These are phyloP conservation scores for Nicotiana sylvestris DNA, from an alignment of 257 asterid genomes.

Conservation along the genomic window DNA sequence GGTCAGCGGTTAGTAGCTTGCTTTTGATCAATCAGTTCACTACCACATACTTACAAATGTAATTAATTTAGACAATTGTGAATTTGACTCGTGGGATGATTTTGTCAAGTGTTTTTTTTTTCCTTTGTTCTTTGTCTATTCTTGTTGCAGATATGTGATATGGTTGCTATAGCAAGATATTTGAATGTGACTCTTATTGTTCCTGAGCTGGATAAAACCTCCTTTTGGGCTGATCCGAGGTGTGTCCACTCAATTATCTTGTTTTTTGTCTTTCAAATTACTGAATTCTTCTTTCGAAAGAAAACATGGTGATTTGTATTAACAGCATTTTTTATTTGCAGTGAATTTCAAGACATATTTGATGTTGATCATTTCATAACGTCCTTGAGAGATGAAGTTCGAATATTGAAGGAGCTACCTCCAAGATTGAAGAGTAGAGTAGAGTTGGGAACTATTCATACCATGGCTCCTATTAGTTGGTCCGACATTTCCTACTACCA, in stretches of 20 bases:
- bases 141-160: conserved; percentile 60
- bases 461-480: conserved; percentile 70
- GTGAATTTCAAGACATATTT: conserved; percentile 70
- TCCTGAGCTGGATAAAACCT: conserved; percentile 69
- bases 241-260: conserved; percentile 10
- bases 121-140: not conserved
- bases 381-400: conserved; percentile 67
- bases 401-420: conserved; percentile 60
- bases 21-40: not conserved
- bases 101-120: not conserved
- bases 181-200: conserved; percentile 60
- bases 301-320: not conserved
- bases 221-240: conserved; percentile 80
- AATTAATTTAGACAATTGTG: not conserved
- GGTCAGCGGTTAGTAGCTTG: conserved; percentile 58
- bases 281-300: conserved; percentile 1
- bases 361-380: conserved; percentile 56
- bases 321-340: conserved; percentile 22
- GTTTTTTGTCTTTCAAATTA: not conserved
- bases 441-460: conserved; percentile 40
- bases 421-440: conserved; percentile 52
- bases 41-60: not conserved
- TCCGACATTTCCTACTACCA: conserved; percentile 63
- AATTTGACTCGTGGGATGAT: conserved; percentile 3
- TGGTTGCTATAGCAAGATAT: conserved; percentile 65